Conservation (phyloP, 225 moss, liverwort and hornwort genomes). For the Physcomitrellopsis africana region DNA sequence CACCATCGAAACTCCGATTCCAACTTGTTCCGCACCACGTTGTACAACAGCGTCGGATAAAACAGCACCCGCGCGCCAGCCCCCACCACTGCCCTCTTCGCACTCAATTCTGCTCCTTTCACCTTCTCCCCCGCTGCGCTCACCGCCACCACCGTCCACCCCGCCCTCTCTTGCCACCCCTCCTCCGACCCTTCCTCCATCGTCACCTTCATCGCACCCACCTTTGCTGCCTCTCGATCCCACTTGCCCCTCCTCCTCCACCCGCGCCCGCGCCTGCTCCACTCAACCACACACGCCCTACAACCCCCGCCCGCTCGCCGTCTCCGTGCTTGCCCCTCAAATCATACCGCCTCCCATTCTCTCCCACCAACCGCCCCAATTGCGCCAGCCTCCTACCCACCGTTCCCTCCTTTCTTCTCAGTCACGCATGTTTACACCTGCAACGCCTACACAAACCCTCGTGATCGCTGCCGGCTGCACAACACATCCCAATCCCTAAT, state of each 20-base stretch:
- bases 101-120: slow-evolving; percentile 61
- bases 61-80: slow-evolving; percentile 93
- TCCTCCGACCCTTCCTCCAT: slow-evolving; percentile 63
- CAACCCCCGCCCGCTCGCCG: too few relatives aligned
- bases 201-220: slow-evolving; percentile 55
- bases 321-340: too few relatives aligned
- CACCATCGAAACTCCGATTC: slow-evolving; percentile 99
- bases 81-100: slow-evolving; percentile 85
- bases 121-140: slow-evolving; percentile 44
- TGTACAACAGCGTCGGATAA: slow-evolving; percentile 91
- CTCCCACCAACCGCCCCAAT: too few relatives aligned
- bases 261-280: too few relatives aligned
- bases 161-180: slow-evolving; percentile 64
- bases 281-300: too few relatives aligned
- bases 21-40: slow-evolving; percentile 90
- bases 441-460: too few relatives aligned
- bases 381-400: too few relatives aligned
- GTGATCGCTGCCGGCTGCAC: too few relatives aligned
- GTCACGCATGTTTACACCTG: too few relatives aligned
- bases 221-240: slow-evolving; percentile 34
- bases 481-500: too few relatives aligned
- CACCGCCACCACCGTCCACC: slow-evolving; percentile 52
- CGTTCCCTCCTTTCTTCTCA: too few relatives aligned
- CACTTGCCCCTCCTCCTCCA: not conserved
- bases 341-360: too few relatives aligned